Evolutionary conservation across 1,284 basidiomycete genomes (phyloP).

Genomic region (Coriolopsis trogii): DNA sequence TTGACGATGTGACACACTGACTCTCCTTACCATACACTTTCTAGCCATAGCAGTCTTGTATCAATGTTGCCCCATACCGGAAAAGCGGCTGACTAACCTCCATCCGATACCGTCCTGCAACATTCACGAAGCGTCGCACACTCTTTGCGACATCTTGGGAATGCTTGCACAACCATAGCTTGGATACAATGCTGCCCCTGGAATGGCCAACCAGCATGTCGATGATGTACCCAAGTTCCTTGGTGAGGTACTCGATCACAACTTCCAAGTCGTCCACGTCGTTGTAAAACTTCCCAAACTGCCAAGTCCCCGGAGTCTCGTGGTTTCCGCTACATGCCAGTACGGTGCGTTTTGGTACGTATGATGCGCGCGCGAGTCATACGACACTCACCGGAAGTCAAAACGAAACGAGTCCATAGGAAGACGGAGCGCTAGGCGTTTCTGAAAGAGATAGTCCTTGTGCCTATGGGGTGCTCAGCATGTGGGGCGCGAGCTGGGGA

Average conservation of each 20-base stretch:
- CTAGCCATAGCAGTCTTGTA: too few species aligned
- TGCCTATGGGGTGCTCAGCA: constrained; percentile 49
- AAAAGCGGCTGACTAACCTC: constrained; percentile 45
- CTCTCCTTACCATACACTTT: constrained; percentile 26
- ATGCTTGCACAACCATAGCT: constrained; percentile 69
- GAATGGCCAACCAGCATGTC: constrained; percentile 76
- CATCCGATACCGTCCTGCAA: constrained; percentile 77
- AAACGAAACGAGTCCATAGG: constrained; percentile 83
- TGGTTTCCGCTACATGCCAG: constrained; percentile 61
- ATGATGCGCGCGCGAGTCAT: not conserved
- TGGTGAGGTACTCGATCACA: constrained; percentile 64
- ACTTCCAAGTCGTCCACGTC: constrained; percentile 66
- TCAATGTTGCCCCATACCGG: too few species aligned
- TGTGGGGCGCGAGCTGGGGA: not conserved
- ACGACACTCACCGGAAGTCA: constrained; percentile 72
- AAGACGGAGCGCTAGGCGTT: constrained; percentile 65
- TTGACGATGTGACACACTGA: not conserved
- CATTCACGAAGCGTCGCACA: constrained; percentile 66
- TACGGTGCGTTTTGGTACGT: not conserved
- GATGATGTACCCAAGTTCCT: constrained; percentile 62
- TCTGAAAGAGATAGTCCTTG: constrained; percentile 84
- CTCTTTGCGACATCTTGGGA: constrained; percentile 52
- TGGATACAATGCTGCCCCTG: constrained; percentile 65
- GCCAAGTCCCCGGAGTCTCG: constrained; percentile 72
- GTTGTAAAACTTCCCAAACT: constrained; percentile 53